A percentile compares a stretch with the other conserved stretches of the same genome.
Conservation (phyloP, 1,139 yeast species). For the Geotrichum fermentans region DNA sequence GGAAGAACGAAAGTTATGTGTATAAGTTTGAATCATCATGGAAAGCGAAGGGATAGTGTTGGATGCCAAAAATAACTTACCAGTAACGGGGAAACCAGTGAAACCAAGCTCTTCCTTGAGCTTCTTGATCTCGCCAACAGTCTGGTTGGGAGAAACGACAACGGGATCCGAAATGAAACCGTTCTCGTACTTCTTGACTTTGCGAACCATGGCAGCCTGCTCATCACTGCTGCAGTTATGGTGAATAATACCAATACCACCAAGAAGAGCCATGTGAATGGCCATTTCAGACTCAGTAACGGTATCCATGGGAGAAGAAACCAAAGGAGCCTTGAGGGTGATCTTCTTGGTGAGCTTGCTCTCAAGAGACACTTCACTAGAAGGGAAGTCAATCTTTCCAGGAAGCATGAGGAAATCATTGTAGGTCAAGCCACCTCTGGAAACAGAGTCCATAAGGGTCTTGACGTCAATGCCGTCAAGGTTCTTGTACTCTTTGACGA, state of each 20-base stretch:
- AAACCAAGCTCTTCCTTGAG: constrained; percentile 77
- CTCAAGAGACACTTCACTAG: constrained; percentile 70
- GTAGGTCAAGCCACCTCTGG: constrained; percentile 95
- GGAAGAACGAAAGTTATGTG: constrained; percentile 99
- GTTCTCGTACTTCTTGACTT: constrained; percentile 94
- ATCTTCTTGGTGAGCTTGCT: constrained; percentile 87
- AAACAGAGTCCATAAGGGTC: constrained; percentile 81
- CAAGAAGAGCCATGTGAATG: constrained; percentile 94
- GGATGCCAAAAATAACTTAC: constrained; percentile 55
- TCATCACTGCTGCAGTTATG: constrained; percentile 95
- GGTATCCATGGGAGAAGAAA: constrained; percentile 98
- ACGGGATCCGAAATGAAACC: constrained; percentile 96
- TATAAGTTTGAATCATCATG: constrained; percentile 43
- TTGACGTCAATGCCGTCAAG: constrained; percentile 84
- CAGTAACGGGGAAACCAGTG: constrained; percentile 98
- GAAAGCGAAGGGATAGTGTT: constrained; percentile 14
- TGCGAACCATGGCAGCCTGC: constrained; percentile 97
- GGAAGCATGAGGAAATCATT: constrained; percentile 94
- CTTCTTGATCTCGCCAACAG: constrained; percentile 75
- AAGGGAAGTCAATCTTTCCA: constrained; percentile 87
- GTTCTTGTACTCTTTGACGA: constrained; percentile 57
- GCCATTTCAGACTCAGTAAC: constrained; percentile 98
- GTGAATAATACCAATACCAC: constrained; percentile 98
- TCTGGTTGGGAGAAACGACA: constrained; percentile 66
- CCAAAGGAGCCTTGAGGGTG: constrained; percentile 87